phyloP scores from a whole-genome alignment of 139 green algal genomes.

The Pycnococcus provasolii region DNA sequence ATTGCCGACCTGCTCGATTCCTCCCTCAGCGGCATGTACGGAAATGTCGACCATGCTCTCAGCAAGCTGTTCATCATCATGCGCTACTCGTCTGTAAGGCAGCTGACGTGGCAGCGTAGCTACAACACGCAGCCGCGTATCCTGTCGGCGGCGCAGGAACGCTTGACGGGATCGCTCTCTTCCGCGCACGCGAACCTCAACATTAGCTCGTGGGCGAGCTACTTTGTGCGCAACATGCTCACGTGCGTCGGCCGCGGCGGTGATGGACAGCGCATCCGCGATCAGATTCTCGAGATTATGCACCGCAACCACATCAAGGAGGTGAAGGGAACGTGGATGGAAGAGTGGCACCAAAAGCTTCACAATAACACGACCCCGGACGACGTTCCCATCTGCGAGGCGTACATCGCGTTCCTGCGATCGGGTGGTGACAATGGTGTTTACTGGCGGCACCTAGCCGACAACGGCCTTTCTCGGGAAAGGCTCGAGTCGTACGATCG shows the following conservation, averaged over 20 bases:
- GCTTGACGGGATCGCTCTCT: slow-evolving; percentile 69
- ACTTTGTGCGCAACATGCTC: slow-evolving; percentile 82
- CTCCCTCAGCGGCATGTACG: not conserved
- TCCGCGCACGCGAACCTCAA: not conserved
- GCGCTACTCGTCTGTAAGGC: slow-evolving; percentile 74
- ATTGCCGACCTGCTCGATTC: not conserved
- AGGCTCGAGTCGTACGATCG: slow-evolving; percentile 86
- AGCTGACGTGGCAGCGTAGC: slow-evolving; percentile 98
- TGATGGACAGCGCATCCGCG: slow-evolving; percentile 85
- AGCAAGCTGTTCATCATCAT: slow-evolving; percentile 82
- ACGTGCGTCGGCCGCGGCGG: slow-evolving; percentile 69
- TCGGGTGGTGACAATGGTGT: slow-evolving; percentile 58
- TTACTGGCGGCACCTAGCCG: slow-evolving; percentile 81
- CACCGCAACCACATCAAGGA: slow-evolving; percentile 79
- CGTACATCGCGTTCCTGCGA: slow-evolving; percentile 83
- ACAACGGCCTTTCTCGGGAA: slow-evolving; percentile 69
- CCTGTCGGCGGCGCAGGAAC: slow-evolving; percentile 53
- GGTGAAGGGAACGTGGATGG: slow-evolving; percentile 73
- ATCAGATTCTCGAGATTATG: slow-evolving; percentile 99
- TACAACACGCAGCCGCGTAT: slow-evolving; percentile 92
- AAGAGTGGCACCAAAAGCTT: slow-evolving; percentile 89
- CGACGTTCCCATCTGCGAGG: slow-evolving; percentile 93
- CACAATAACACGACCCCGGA: slow-evolving; percentile 99
- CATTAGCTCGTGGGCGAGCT: slow-evolving; percentile 48
- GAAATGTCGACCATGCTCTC: not conserved